phyloP scores from a whole-genome alignment of 495 filamentous ascomycete species.

The Podospora pseudoanserina region DNA sequence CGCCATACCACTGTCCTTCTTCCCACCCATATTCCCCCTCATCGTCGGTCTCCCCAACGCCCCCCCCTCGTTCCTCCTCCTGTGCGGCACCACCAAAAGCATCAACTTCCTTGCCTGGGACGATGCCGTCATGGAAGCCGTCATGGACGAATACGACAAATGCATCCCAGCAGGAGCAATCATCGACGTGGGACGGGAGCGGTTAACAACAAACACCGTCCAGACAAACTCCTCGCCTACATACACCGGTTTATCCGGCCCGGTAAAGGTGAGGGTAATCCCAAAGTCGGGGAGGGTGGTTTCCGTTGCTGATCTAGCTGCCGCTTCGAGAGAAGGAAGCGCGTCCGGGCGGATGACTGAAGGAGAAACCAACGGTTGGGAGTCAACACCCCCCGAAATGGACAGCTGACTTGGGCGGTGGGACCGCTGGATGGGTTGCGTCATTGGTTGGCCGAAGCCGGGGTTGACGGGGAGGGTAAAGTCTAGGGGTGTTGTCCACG shows the following conservation, averaged over 20 bases:
- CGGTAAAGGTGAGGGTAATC: constrained; percentile 69
- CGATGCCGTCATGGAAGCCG: constrained; percentile 19
- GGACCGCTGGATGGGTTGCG: constrained; percentile 60
- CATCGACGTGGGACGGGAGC: constrained; percentile 38
- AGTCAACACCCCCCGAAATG: constrained; percentile 44
- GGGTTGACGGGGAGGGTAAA: constrained; percentile 67
- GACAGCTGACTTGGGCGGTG: constrained; percentile 61
- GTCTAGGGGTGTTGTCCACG: constrained; percentile 79
- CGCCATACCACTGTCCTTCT: constrained; percentile 47
- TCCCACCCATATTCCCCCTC: background rate
- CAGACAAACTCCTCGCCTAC: constrained; percentile 80
- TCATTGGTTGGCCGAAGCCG: constrained; percentile 48
- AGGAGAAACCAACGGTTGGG: constrained; percentile 42
- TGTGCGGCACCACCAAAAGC: constrained; percentile 71
- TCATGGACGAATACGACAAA: background rate
- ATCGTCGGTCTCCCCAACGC: constrained; percentile 7
- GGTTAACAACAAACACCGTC: constrained; percentile 87
- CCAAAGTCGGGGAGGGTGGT: constrained; percentile 57
- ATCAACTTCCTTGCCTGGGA: constrained; percentile 65
- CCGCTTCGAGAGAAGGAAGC: constrained; percentile 50
- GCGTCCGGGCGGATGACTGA: constrained; percentile 50
- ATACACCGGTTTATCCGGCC: constrained; percentile 48
- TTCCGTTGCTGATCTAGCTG: constrained; percentile 41
- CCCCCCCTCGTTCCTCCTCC: constrained; percentile 60
- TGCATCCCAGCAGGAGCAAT: background rate